Base-by-base conservation (phyloP, 768 basidiomycete genomes). In the Boletus reticulatus region DNA sequence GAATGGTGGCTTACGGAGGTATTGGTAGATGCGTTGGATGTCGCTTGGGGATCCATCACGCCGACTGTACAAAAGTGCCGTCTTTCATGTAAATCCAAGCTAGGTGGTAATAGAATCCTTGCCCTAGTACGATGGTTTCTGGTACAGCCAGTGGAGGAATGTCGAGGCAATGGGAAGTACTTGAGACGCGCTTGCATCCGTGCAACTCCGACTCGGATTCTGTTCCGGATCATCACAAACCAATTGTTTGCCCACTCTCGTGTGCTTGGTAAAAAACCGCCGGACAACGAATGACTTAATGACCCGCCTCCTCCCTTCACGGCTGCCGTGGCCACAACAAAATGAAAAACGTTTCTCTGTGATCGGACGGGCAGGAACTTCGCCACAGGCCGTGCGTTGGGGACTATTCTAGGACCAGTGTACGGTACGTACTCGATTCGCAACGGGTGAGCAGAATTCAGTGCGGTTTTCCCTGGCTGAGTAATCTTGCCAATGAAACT, bases 401-500 rank as follows among this genome's bases (percentile, higher is more conserved):
- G 5, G 27, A 27, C 27, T 27, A 27, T 6, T 27, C 27, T 27
- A 27, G 27, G 27, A 27, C 27, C 27, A 0, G 27, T 27, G 27
- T 27, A 27, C 6, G 27, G 27, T 27, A 27, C 6, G 27, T 27
- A 6, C 27, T 27, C 27, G 27, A 27, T 27, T 27, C 27, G 27
- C 27, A 27, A 27, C 27, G 27, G 27, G 5, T 27, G 27, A 27
- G 27, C 27, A 27, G 27, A 27, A 27, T 27, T 27, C 27, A 6
- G 27, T 6, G 27, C 27, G 27, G 27, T 27, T 27, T 27, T 27
- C 27, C 27, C 27, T 27, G n/a, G n/a, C n/a, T n/a, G 72, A 68
- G 63, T 84, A 83, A 62, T 92, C 82, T 60, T 91, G 83, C 90
- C 90, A 92, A 63, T 92, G 85, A 66, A 92, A 85, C 89, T 92